phyloP scores from a whole-genome alignment of 331 rosid species.

The Quercus lobata region DNA sequence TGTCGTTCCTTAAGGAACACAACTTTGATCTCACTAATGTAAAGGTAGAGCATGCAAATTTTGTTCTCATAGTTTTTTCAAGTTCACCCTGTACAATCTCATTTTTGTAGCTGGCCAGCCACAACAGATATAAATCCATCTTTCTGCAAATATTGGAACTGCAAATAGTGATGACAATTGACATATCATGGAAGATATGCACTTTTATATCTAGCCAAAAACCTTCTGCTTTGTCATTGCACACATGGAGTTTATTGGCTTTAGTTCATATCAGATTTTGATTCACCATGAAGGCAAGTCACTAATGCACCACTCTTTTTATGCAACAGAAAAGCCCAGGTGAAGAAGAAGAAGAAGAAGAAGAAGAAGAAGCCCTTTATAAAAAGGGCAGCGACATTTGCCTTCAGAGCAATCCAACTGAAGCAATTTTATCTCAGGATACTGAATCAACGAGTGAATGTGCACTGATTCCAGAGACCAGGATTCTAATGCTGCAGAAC shows the following conservation, averaged over 20 bases:
- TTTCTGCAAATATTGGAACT: not conserved
- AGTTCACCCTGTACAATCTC: too few species aligned
- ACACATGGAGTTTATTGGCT: not conserved
- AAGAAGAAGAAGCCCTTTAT: conserved; percentile 26
- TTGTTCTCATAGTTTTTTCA: not conserved
- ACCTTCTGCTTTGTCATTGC: not conserved
- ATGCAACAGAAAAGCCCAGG: conserved; percentile 52
- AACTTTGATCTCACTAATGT: conserved; percentile 69
- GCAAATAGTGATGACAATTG: not conserved
- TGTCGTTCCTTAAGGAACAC: conserved; percentile 57
- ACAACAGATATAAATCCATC: not conserved
- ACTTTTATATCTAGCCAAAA: not conserved
- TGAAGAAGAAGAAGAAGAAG: conserved; percentile 30
- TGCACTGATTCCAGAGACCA: conserved; percentile 16
- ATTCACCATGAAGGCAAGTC: not conserved
- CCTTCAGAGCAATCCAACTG: conserved; percentile 19
- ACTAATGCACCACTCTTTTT: not conserved
- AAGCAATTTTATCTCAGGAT: conserved; percentile 11
- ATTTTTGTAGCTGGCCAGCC: too few species aligned
- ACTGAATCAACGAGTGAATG: not conserved
- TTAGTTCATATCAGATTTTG: not conserved
- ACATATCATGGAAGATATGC: not conserved
- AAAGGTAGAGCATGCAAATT: conserved; percentile 38
- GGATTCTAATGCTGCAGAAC: conserved; percentile 26
- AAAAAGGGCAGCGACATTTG: conserved; percentile 14